Conservation (phyloP, 2,329 filamentous ascomycete genomes). For the Phialophora macrospora region DNA sequence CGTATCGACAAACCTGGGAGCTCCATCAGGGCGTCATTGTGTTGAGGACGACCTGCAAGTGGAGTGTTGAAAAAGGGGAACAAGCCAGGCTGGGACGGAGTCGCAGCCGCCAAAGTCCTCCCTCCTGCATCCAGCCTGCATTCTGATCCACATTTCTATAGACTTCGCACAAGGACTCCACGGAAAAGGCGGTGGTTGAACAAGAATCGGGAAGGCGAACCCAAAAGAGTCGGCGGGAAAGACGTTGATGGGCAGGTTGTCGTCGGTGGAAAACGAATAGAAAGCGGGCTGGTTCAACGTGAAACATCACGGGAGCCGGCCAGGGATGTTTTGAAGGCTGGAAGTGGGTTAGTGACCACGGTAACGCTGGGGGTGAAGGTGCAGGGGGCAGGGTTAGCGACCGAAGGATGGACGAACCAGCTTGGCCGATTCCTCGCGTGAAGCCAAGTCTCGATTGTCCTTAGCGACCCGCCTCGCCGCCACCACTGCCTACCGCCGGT, state of each 20-base stretch:
- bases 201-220: constrained; percentile 1
- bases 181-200: constrained; percentile 8
- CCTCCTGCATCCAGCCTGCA: background rate
- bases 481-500: constrained; percentile 14
- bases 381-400: constrained; percentile 15
- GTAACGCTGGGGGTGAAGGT: background rate
- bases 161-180: background rate
- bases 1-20: constrained; percentile 1
- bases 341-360: constrained; percentile 27
- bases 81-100: constrained; percentile 24
- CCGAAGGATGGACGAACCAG: constrained; percentile 6
- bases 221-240: constrained; percentile 3
- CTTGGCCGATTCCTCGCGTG: constrained; percentile 1
- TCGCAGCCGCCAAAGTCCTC: background rate
- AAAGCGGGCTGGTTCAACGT: constrained; percentile 24
- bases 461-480: constrained; percentile 1
- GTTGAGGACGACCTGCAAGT: constrained; percentile 5
- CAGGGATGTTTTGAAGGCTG: constrained; percentile 25
- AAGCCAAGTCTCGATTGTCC: constrained; percentile 6
- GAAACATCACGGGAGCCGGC: constrained; percentile 28
- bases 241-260: constrained; percentile 6
- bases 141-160: constrained; percentile 10
- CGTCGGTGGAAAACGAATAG: constrained; percentile 13
- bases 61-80: constrained; percentile 28
- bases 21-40: constrained; percentile 11